phyloP scores from a whole-genome alignment of 208 protist species.

The Strigomonas culicis region DNA sequence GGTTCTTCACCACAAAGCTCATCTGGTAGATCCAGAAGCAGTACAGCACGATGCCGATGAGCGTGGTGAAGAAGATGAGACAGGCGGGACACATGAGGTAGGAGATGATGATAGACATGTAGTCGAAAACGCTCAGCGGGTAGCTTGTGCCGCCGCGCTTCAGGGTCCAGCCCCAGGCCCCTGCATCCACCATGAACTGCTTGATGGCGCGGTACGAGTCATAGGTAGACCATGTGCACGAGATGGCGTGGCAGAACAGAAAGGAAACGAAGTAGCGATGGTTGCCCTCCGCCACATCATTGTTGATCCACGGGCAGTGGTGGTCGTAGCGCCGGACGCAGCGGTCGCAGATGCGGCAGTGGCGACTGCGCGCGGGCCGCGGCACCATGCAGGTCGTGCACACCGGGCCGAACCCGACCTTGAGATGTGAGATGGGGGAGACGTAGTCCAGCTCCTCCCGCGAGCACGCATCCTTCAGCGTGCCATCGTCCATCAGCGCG shows the following conservation, averaged over 20 bases:
- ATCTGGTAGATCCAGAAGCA: slow-evolving; percentile 83
- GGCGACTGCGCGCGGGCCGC: slow-evolving; percentile 92
- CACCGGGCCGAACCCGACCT: slow-evolving; percentile 27
- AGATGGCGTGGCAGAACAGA: slow-evolving; percentile 76
- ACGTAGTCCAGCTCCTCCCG: slow-evolving; percentile 13
- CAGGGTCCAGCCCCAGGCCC: slow-evolving; percentile 66
- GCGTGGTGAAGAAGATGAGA: slow-evolving; percentile 73
- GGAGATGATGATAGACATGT: slow-evolving; percentile 60
- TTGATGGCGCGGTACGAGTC: slow-evolving; percentile 57
- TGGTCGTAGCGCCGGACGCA: slow-evolving; percentile 97
- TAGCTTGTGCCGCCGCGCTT: slow-evolving; percentile 21
- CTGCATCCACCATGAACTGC: slow-evolving; percentile 43
- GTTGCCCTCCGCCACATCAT: slow-evolving; percentile 94
- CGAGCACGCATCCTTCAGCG: slow-evolving; percentile 8
- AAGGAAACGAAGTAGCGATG: slow-evolving; percentile 92
- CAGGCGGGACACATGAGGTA: slow-evolving; percentile 54
- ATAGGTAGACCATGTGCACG: slow-evolving; percentile 75
- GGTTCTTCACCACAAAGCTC: slow-evolving; percentile 64
- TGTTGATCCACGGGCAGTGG: slow-evolving; percentile 97
- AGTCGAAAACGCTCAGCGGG: slow-evolving; percentile 38
- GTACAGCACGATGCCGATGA: slow-evolving; percentile 70
- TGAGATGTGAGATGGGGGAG: not conserved
- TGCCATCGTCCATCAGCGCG: slow-evolving; percentile 21
- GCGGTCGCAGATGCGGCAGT: slow-evolving; percentile 88
- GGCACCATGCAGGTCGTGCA: slow-evolving; percentile 71